Evolutionary conservation across 257 asterid genomes (phyloP), one percentile per base, ranked within the genome.

Genomic region (Petunia secreta): DNA sequence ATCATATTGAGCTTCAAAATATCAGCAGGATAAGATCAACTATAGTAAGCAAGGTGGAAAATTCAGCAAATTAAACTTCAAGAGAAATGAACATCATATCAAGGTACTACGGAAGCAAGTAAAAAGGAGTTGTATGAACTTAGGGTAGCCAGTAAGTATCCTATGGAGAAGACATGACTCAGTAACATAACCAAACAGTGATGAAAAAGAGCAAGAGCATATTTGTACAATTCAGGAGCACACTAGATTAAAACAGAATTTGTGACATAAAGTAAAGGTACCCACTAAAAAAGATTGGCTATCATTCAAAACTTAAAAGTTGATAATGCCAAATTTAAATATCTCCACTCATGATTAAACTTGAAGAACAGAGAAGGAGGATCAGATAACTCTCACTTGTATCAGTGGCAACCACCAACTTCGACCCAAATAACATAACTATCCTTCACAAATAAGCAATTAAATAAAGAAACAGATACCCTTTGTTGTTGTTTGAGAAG

Each of bases 401-500:
- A 40, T 44, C 8, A 46, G 16, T 44, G 75, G 41, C 34, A 34
- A 48, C 62, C 44, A 2, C 60, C n/a, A 50, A 71, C 77, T 48
- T 11, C 46, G 10, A 71, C 4, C 25, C n/a, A 11, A 50, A 50
- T 50, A 71, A 34, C 77, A 67, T 11, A 36, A 50, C 62, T 50
- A 71, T 14, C 62, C 34, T 36, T 48, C 77, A 71, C 77, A 48
- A 71, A 71, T 9, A 52, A 52, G 2, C 3, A 52, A 52, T 8
- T 52, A 59, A 63, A 64, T 60, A 44, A 75, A 76, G 39, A 37
- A 59, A 75, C 36, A 34, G 79, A 58, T 92, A 95, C 99, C 96
- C 82, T 91, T 83, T 95, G 98, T 71, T 92, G 99, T 80, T 95
- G 99, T 83, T 90, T 92, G 67, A 95, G 92, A 80, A 95, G 98